phyloP scores from a whole-genome alignment of 495 filamentous ascomycete genomes.

The Pseudomonodictys pantanalensis region DNA sequence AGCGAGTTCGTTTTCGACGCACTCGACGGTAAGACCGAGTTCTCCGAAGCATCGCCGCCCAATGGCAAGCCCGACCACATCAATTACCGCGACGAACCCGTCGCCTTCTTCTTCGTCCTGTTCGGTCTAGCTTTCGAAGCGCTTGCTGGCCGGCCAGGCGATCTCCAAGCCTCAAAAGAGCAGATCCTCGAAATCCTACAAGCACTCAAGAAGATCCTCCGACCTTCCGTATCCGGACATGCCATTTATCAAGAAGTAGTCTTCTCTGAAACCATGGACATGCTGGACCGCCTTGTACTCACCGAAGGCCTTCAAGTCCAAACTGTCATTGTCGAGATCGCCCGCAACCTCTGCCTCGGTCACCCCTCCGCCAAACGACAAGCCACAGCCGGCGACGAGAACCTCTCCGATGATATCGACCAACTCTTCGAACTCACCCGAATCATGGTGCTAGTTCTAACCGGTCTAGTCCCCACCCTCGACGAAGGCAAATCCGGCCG shows the following conservation, averaged over 20 bases:
- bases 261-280: slow-evolving; percentile 96
- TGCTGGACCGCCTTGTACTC: slow-evolving; percentile 86
- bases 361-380: slow-evolving; percentile 84
- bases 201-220: slow-evolving; percentile 90
- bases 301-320: slow-evolving; percentile 91
- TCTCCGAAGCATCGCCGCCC: slow-evolving; percentile 36
- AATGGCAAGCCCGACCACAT: slow-evolving; percentile 60
- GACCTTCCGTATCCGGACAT: slow-evolving; percentile 91
- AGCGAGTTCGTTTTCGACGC: slow-evolving; percentile 97
- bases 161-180: slow-evolving; percentile 66
- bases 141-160: slow-evolving; percentile 74
- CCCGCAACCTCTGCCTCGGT: slow-evolving; percentile 78
- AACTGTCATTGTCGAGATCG: slow-evolving; percentile 86
- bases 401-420: slow-evolving; percentile 93
- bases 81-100: slow-evolving; percentile 95
- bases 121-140: slow-evolving; percentile 97
- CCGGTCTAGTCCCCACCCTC: slow-evolving; percentile 81
- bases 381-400: slow-evolving; percentile 57
- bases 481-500: slow-evolving; percentile 73
- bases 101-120: slow-evolving; percentile 98
- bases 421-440: slow-evolving; percentile 95
- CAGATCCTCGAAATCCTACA: slow-evolving; percentile 87
- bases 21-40: slow-evolving; percentile 73
- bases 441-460: slow-evolving; percentile 89
- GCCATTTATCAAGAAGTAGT: slow-evolving; percentile 94